Evolutionary conservation across 148 eudicot genomes (phyloP).

Genomic region (Heliamphora exappendiculata): DNA sequence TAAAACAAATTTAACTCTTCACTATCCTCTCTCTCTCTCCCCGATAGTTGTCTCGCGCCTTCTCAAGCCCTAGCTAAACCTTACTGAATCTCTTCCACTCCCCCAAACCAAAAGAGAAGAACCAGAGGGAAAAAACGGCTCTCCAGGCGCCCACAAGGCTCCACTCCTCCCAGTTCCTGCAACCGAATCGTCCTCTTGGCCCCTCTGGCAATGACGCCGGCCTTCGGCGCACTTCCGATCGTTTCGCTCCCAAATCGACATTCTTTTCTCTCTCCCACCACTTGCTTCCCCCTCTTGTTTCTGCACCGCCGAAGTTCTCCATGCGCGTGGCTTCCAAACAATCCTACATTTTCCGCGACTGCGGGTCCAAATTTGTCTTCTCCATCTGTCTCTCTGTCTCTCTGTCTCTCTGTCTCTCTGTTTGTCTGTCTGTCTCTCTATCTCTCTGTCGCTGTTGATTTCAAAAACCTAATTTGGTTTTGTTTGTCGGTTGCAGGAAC

Average conservation of each 20-base stretch:
- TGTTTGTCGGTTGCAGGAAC: slow-evolving; percentile 69
- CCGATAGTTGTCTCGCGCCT: too few species aligned
- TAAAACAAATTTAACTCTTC: too few species aligned
- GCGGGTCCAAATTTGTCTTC: slow-evolving; percentile 69
- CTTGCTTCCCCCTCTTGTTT: slow-evolving; percentile 27
- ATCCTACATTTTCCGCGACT: slow-evolving; percentile 86
- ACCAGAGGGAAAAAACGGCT: slow-evolving; percentile 14
- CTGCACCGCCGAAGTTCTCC: slow-evolving; percentile 41
- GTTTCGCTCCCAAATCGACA: slow-evolving; percentile 44
- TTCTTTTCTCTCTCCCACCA: slow-evolving; percentile 46
- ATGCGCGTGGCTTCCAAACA: slow-evolving; percentile 88
- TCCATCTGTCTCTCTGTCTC: neutral
- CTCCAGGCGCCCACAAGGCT: slow-evolving; percentile 25
- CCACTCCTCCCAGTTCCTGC: slow-evolving; percentile 5
- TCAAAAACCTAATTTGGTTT: too few species aligned
- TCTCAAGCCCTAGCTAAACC: too few species aligned
- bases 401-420: neutral
- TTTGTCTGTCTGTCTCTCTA: too few species aligned
- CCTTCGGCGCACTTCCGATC: slow-evolving; percentile 32
- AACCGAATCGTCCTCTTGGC: slow-evolving; percentile 20
- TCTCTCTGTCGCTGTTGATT: too few species aligned
- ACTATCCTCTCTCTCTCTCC: too few species aligned
- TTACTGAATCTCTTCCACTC: too few species aligned
- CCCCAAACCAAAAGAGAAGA: neutral
- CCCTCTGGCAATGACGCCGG: slow-evolving; percentile 33